Base-by-base conservation (phyloP, 176 grass and related monocot species). In the Oryza meridionalis region DNA sequence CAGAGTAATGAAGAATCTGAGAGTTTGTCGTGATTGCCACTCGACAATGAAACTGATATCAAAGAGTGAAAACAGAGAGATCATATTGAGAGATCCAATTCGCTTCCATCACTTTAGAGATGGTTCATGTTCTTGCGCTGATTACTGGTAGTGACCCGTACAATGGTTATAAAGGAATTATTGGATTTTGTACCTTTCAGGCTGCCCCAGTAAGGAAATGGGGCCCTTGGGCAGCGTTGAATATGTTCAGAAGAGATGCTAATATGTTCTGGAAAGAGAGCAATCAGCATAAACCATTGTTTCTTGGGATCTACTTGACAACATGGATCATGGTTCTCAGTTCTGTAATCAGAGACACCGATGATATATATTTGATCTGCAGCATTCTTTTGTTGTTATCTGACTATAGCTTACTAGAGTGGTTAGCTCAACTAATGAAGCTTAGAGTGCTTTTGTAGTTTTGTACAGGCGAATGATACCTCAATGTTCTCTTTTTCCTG, bases 1-100 rank as follows among this genome's bases (percentile, higher is more conserved):
- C 67, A 68, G 87, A 59, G 87, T 91, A 62, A 91, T 94, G 89
- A 94, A 91, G 81, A 94, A 94, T 74, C 51, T 94, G 81, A 91
- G 87, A 70, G 84, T 91, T 76, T 91, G 89, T 73, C 65, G 70
- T 37, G 92, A 91, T 35, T 94, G 84, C 76, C 92, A 94, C 82
- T 73, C 76, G 1, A 77, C 70, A 58, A 94, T 94, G 92, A 91
- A 91, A 25, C 74, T 87, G 53, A 77, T 90, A 76, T 94, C 87
- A 7, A 22, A 74, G 78, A 89, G 78, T n/a, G 89, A 83, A 80
- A 89, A 46, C 1, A 91, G 89, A 33, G 87, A 86, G 25, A 90
- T 90, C 70, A 72, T 90, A 24, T 59, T 90, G 67, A 76, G 88
- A 86, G 83, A 86, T 55, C 31, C 72, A 17, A 82, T 90, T 67